Percentiles rank a stretch among this genome's conserved stretches.
phyloP scores from a whole-genome alignment of 2,329 filamentous ascomycete species.

The Curvularia spicifera region DNA sequence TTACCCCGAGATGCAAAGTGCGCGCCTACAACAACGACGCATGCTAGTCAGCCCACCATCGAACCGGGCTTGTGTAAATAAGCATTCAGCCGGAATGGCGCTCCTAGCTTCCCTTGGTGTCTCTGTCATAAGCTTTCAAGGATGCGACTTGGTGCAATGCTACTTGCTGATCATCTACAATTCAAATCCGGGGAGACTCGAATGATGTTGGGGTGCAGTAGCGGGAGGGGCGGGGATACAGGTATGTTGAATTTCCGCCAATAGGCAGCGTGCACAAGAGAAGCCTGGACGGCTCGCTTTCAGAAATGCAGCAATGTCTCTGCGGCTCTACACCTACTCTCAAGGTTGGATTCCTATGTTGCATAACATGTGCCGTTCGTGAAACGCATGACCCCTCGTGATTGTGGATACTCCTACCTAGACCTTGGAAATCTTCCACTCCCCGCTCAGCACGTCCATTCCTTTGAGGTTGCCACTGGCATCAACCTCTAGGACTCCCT shows the following conservation, averaged over 20 bases:
- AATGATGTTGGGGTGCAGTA: slow-evolving; percentile 28
- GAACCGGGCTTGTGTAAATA: slow-evolving; percentile 13
- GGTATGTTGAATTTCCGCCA: slow-evolving; percentile 31
- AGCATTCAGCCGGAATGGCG: slow-evolving; percentile 28
- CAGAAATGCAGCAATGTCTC: slow-evolving; percentile 3
- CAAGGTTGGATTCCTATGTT: background rate
- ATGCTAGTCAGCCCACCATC: slow-evolving; percentile 20
- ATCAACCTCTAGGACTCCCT: slow-evolving; percentile 39
- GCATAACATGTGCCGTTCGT: background rate
- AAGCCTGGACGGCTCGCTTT: slow-evolving; percentile 8
- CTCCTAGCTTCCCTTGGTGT: slow-evolving; percentile 33
- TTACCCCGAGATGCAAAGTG: slow-evolving; percentile 14
- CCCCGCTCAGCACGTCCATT: slow-evolving; percentile 39
- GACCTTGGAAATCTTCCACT: slow-evolving; percentile 45
- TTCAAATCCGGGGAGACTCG: slow-evolving; percentile 23
- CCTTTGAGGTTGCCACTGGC: slow-evolving; percentile 40
- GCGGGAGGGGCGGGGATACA: slow-evolving; percentile 24
- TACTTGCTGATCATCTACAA: slow-evolving; percentile 19
- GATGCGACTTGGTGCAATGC: slow-evolving; percentile 8
- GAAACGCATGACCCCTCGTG: slow-evolving; percentile 5
- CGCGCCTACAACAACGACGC: slow-evolving; percentile 11
- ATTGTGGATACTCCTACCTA: slow-evolving; percentile 8
- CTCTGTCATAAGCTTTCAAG: slow-evolving; percentile 1
- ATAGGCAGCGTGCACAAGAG: slow-evolving; percentile 13
- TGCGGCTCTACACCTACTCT: slow-evolving; percentile 3